Conservation (phyloP, 2,329 filamentous ascomycete species). For the Hypoxylon sp. region DNA sequence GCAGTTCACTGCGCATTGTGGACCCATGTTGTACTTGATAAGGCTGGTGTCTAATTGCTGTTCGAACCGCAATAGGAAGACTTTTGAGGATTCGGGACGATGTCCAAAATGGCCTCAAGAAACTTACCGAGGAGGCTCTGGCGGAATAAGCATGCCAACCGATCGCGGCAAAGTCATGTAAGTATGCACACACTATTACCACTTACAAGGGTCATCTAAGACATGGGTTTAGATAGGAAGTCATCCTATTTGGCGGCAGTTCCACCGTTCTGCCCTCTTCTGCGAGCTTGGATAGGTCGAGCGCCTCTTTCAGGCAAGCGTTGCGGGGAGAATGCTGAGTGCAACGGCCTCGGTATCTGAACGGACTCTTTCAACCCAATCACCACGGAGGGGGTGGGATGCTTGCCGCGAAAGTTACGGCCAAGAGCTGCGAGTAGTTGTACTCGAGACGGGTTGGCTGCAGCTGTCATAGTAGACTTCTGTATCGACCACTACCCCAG, state of each 20-base stretch:
- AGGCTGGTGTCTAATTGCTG: slow-evolving; percentile 42
- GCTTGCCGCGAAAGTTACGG: slow-evolving; percentile 46
- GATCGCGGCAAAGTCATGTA: slow-evolving; percentile 45
- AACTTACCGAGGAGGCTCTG: slow-evolving; percentile 44
- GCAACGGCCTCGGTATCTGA: slow-evolving; percentile 46
- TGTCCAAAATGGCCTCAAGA: slow-evolving; percentile 41
- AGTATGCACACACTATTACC: slow-evolving; percentile 45
- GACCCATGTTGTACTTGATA: slow-evolving; percentile 43
- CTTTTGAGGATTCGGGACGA: slow-evolving; percentile 36
- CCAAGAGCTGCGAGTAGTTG: slow-evolving; percentile 47
- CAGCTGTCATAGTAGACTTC: slow-evolving; percentile 42
- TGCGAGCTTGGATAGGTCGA: slow-evolving; percentile 43
- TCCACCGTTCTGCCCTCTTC: slow-evolving; percentile 39
- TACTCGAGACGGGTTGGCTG: slow-evolving; percentile 44
- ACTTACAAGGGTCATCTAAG: slow-evolving; percentile 46
- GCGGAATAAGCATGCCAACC: slow-evolving; percentile 39
- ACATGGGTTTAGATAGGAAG: slow-evolving; percentile 46
- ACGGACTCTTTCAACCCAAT: slow-evolving; percentile 42
- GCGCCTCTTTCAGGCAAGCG: slow-evolving; percentile 47
- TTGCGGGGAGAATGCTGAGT: slow-evolving; percentile 45
- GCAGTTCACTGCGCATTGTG: slow-evolving; percentile 38
- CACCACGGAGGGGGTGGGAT: slow-evolving; percentile 34
- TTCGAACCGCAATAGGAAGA: slow-evolving; percentile 34
- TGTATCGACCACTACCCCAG: slow-evolving; percentile 37
- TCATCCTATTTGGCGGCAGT: slow-evolving; percentile 46